These are phyloP conservation scores for Mucor mucedo DNA, from an alignment of 371 early-diverging fungal genomes.

Conservation along the genomic window DNA sequence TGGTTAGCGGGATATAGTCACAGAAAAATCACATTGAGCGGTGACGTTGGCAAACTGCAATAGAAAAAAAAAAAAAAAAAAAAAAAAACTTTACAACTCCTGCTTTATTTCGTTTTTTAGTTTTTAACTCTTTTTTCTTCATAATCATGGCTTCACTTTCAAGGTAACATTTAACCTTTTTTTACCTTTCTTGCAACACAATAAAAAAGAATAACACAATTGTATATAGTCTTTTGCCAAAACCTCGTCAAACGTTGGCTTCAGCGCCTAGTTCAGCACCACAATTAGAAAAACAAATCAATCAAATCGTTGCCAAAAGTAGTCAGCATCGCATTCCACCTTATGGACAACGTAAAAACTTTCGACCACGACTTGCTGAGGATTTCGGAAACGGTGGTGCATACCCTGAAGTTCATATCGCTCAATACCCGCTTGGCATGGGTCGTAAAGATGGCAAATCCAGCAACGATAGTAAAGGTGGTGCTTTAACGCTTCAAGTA, in stretches of 20 bases:
- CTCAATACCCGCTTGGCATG: constrained; percentile 94
- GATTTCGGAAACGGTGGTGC: constrained; percentile 98
- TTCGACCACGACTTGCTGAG: constrained; percentile 77
- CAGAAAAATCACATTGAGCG: neutral
- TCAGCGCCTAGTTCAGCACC: constrained; percentile 32
- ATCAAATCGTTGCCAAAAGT: constrained; percentile 44
- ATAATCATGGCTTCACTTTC: constrained; percentile 36
- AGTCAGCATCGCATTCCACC: constrained; percentile 67
- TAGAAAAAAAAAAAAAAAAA: neutral
- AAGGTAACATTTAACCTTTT: constrained; percentile 20
- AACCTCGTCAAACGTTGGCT: constrained; percentile 44
- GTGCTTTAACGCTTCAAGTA: constrained; percentile 86
- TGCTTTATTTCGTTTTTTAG: neutral
- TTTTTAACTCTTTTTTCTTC: neutral
- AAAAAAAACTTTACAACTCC: constrained; percentile 10
- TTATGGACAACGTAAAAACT: constrained; percentile 82
- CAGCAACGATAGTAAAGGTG: constrained; percentile 55
- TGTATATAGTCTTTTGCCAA: constrained; percentile 47
- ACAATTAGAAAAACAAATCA: constrained; percentile 43
- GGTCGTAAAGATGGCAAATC: constrained; percentile 72
- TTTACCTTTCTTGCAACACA: neutral
- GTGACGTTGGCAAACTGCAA: neutral
- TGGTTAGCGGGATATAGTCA: too few relatives aligned
- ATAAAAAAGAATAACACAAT: neutral
- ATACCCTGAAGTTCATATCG: constrained; percentile 90